Conservation (phyloP, 2,329 filamentous ascomycete species). For the Ceratocystis diversiconidia region DNA sequence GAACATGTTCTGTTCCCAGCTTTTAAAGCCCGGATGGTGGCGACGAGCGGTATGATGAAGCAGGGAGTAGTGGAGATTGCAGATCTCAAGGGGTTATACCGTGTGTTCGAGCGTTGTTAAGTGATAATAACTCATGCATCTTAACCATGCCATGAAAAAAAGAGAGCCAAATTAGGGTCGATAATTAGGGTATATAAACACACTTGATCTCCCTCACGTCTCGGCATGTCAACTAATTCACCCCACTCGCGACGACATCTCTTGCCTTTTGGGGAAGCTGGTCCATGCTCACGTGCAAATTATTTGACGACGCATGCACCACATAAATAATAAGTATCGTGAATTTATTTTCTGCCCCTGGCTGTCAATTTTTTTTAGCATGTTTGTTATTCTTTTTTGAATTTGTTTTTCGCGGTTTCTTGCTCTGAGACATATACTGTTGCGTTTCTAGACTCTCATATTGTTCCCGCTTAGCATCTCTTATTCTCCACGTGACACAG, state of each 20-base stretch:
- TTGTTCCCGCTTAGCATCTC: not conserved
- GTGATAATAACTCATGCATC: not conserved
- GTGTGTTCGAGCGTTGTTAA: constrained; percentile 89
- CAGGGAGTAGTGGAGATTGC: constrained; percentile 72
- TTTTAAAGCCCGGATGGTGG: constrained; percentile 68
- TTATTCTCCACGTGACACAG: not conserved
- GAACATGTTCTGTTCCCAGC: constrained; percentile 86
- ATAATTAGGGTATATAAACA: not conserved
- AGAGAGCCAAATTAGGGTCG: not conserved
- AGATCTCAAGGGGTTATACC: constrained; percentile 80
- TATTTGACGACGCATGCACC: not conserved
- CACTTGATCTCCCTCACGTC: not conserved
- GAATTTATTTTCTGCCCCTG: not conserved
- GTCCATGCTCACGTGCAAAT: constrained; percentile 1
- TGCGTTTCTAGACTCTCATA: not conserved
- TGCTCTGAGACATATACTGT: not conserved
- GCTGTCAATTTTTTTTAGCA: not conserved
- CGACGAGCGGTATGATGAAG: constrained; percentile 61
- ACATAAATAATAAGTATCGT: not conserved
- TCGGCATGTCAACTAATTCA: not conserved
- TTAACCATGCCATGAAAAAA: not conserved
- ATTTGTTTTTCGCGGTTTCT: not conserved
- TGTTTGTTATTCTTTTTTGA: not conserved
- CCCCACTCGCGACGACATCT: constrained; percentile 1
- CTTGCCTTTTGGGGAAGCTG: not conserved